A percentile compares a stretch with the other conserved stretches of the same genome.
Evolutionary conservation across 495 filamentous ascomycete species (phyloP).

Genomic region (Pyrenula massariospora): DNA sequence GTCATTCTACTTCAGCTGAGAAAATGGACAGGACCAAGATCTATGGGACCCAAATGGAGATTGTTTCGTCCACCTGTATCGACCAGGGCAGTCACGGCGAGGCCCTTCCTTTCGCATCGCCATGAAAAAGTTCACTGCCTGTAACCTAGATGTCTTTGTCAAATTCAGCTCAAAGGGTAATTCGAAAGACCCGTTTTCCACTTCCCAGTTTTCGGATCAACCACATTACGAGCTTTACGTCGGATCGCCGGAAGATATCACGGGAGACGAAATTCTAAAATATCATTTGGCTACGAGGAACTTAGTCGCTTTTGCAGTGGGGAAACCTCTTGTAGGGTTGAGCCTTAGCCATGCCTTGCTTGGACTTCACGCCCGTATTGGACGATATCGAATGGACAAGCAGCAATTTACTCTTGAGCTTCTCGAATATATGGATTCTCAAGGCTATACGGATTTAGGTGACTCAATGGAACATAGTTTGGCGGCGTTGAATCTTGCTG

Average conservation of each 20-base stretch:
- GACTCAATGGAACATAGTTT: constrained; percentile 47
- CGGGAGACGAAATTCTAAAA: constrained; percentile 34
- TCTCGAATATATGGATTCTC: constrained; percentile 41
- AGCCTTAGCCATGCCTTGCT: constrained; percentile 44
- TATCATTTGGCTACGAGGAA: constrained; percentile 57
- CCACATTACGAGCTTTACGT: constrained; percentile 47
- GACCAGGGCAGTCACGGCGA: constrained; percentile 42
- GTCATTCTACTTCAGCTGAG: not conserved
- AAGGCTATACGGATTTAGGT: constrained; percentile 51
- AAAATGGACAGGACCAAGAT: constrained; percentile 41
- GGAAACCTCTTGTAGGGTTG: constrained; percentile 46
- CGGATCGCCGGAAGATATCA: constrained; percentile 37
- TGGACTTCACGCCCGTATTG: constrained; percentile 45
- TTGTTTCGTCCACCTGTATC: constrained; percentile 52
- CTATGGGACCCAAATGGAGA: constrained; percentile 52
- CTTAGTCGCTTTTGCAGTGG: constrained; percentile 53
- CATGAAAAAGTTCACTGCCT: constrained; percentile 33
- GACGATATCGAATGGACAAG: constrained; percentile 33
- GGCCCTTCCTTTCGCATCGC: constrained; percentile 49
- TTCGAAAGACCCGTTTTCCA: constrained; percentile 6
- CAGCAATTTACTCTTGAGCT: constrained; percentile 40
- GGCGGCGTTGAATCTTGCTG: constrained; percentile 48
- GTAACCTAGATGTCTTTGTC: constrained; percentile 10
- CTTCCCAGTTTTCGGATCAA: constrained; percentile 5
- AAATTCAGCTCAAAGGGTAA: constrained; percentile 5